These are phyloP conservation scores for Ceratobasidium sp. DNA, from an alignment of 1,284 basidiomycete species.

Conservation along the genomic window DNA sequence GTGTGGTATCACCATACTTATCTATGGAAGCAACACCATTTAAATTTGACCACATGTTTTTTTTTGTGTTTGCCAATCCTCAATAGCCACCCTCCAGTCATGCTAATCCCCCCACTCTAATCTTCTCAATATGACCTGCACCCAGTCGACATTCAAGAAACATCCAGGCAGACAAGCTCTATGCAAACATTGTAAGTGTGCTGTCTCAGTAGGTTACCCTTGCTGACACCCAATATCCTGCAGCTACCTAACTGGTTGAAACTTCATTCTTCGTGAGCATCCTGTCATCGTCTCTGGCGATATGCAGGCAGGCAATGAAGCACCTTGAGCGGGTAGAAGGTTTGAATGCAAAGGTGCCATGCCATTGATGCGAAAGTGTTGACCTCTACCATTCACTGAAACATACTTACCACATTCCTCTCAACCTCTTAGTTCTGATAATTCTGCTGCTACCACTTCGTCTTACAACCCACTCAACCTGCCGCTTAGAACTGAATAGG, in stretches of 20 bases:
- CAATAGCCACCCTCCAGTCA: too few species aligned
- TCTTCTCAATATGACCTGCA: too few species aligned
- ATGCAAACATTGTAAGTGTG: too few species aligned
- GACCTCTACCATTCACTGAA: conserved; percentile 50
- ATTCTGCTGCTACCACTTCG: background rate
- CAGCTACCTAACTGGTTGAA: background rate
- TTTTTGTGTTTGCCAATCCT: too few species aligned
- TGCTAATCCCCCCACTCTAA: too few species aligned
- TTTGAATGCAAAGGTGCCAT: conserved; percentile 53
- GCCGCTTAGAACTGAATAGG: conserved; percentile 32
- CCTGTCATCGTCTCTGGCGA: conserved; percentile 60
- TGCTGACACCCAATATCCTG: too few species aligned
- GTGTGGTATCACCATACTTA: too few species aligned
- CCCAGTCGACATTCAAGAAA: too few species aligned
- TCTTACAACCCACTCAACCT: conserved; percentile 48
- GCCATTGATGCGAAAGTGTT: conserved; percentile 53
- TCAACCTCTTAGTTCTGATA: conserved; percentile 5
- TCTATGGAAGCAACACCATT: too few species aligned
- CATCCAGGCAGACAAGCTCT: too few species aligned
- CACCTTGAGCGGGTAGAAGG: conserved; percentile 53
- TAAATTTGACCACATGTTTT: too few species aligned
- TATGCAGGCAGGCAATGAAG: conserved; percentile 58
- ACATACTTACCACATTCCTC: conserved; percentile 54
- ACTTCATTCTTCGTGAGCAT: conserved; percentile 49
- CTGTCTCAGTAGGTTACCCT: too few species aligned